phyloP scores from a whole-genome alignment of 2,329 filamentous ascomycete genomes.

The Paecilomyces variotii region DNA sequence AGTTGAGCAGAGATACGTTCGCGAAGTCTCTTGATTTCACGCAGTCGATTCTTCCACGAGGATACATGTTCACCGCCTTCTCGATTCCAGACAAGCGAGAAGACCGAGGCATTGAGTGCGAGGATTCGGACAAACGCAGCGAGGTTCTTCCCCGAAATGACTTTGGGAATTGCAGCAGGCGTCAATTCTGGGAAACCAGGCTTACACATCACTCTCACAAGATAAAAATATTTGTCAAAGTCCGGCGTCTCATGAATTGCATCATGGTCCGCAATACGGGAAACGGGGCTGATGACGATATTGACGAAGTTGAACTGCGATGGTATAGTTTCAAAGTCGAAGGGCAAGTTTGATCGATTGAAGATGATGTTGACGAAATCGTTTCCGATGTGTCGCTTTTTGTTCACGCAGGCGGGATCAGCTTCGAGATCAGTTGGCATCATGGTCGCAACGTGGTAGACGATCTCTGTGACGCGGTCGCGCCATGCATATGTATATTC shows the following conservation, averaged over 20 bases:
- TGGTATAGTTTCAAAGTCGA: conserved; percentile 84
- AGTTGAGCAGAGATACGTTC: conserved; percentile 42
- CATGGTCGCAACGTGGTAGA: conserved; percentile 93
- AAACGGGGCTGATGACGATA: conserved; percentile 85
- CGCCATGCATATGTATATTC: conserved; percentile 90
- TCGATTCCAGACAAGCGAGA: conserved; percentile 79
- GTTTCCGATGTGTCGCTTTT: conserved; percentile 94
- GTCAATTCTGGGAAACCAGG: conserved; percentile 87
- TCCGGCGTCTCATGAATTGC: conserved; percentile 22
- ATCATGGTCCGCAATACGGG: conserved; percentile 25
- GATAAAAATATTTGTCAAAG: conserved; percentile 58
- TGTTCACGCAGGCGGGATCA: conserved; percentile 68
- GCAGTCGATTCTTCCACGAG: conserved; percentile 79
- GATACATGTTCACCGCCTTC: conserved; percentile 72
- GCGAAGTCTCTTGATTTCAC: conserved; percentile 74
- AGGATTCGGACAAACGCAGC: conserved; percentile 80
- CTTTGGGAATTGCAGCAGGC: conserved; percentile 79
- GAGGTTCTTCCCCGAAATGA: conserved; percentile 74
- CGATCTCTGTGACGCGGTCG: conserved; percentile 86
- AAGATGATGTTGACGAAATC: conserved; percentile 98
- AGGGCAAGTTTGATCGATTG: conserved; percentile 88
- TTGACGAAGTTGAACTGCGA: conserved; percentile 96
- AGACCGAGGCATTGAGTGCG: conserved; percentile 87
- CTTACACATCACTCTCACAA: conserved; percentile 81
- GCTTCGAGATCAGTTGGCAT: conserved; percentile 83